Evolutionary conservation across 2,329 filamentous ascomycete species (phyloP).

Genomic region (Cladosporium oxysporum): DNA sequence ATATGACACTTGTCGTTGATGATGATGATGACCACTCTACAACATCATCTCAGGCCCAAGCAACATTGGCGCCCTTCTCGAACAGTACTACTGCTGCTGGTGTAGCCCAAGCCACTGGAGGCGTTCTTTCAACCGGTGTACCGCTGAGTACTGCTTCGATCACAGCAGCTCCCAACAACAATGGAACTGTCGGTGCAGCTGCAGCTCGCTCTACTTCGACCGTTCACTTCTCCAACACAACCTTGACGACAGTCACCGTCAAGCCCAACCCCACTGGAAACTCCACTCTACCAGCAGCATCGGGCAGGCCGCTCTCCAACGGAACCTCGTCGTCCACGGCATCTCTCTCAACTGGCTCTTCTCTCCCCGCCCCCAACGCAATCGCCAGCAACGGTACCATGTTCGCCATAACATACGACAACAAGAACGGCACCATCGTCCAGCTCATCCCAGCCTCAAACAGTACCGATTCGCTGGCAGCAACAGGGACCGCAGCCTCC

Average conservation of each 20-base stretch:
- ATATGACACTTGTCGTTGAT: constrained; percentile 10
- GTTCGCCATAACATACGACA: constrained; percentile 17
- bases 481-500: constrained; percentile 5
- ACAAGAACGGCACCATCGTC: constrained; percentile 19
- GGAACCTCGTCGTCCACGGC: neutral
- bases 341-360: constrained; percentile 7
- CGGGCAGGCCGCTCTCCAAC: neutral
- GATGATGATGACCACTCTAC: constrained; percentile 3
- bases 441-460: constrained; percentile 11
- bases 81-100: constrained; percentile 6
- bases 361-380: neutral
- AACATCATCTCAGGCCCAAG: neutral
- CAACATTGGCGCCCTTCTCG: neutral
- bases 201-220: neutral
- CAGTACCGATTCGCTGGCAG: constrained; percentile 3
- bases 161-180: neutral
- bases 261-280: constrained; percentile 5
- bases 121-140: neutral
- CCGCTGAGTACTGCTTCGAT: neutral
- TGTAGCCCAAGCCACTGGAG: constrained; percentile 9
- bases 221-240: constrained; percentile 1
- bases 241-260: neutral
- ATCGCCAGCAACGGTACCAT: constrained; percentile 17
- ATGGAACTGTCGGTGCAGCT: neutral
- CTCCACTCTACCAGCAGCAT: constrained; percentile 3